Percentiles rank a stretch among this genome's conserved stretches.
Evolutionary conservation across 2,329 filamentous ascomycete species (phyloP).

Genomic region (Dactylellina drechsleri): DNA sequence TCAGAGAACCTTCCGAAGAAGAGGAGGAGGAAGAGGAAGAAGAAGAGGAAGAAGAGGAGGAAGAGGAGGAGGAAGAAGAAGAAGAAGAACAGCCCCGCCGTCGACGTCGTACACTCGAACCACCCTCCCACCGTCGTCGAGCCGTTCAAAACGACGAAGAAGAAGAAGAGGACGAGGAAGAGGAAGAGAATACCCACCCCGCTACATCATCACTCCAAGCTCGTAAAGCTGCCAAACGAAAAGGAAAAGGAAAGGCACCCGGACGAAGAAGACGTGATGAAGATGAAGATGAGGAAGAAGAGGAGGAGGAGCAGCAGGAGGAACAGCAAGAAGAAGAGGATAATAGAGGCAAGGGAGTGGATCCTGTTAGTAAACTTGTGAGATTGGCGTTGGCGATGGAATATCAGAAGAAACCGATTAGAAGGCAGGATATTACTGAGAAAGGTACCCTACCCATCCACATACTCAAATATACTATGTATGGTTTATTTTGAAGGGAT

Average conservation of each 20-base stretch:
- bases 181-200: neutral
- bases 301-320: conserved; percentile 57
- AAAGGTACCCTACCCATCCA: conserved; percentile 65
- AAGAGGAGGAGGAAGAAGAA: conserved; percentile 33
- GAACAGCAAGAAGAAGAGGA: conserved; percentile 56
- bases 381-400: conserved; percentile 75
- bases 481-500: neutral
- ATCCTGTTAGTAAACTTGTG: conserved; percentile 73
- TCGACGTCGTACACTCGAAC: neutral
- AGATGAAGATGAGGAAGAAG: conserved; percentile 49
- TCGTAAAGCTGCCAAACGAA: neutral
- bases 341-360: conserved; percentile 57
- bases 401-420: conserved; percentile 70
- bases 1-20: conserved; percentile 41
- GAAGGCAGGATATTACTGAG: conserved; percentile 71
- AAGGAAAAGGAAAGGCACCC: neutral
- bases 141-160: neutral
- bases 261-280: conserved; percentile 14
- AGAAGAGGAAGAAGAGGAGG: conserved; percentile 47
- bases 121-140: conserved; percentile 4
- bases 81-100: conserved; percentile 3
- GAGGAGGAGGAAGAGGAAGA: conserved; percentile 53
- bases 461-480: neutral
- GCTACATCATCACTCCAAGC: conserved; percentile 17
- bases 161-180: conserved; percentile 29